Evolutionary conservation across 192 early-diverging fungal genomes (phyloP).

Genomic region (Lunasporangiospora selenospora): DNA sequence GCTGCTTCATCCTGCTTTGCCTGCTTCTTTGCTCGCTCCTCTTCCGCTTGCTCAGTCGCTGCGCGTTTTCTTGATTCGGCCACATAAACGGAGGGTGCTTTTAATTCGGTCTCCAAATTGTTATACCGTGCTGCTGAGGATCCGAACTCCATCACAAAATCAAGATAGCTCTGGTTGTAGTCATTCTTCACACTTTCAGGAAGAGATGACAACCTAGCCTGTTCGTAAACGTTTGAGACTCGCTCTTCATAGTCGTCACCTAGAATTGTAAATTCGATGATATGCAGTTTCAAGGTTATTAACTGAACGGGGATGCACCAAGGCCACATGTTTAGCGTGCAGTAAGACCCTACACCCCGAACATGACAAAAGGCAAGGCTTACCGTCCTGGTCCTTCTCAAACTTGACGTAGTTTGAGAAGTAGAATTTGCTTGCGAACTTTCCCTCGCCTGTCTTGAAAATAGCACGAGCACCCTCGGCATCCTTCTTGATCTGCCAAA

Average conservation of each 20-base stretch:
- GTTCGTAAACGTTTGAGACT: constrained; percentile 56
- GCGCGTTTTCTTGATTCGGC: constrained; percentile 50
- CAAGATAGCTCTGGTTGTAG: constrained; percentile 61
- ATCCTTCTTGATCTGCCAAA: constrained; percentile 53
- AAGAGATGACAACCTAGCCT: constrained; percentile 52
- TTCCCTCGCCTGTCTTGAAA: constrained; percentile 54
- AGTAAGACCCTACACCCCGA: too few relatives aligned
- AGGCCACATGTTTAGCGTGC: too few relatives aligned
- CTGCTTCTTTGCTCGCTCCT: constrained; percentile 18
- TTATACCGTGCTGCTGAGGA: constrained; percentile 51
- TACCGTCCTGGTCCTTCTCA: constrained; percentile 67
- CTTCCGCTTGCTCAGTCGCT: constrained; percentile 16
- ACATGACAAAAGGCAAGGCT: background rate
- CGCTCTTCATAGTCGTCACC: constrained; percentile 47
- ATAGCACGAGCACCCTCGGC: constrained; percentile 52
- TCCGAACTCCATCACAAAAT: constrained; percentile 62
- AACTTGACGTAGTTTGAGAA: constrained; percentile 66
- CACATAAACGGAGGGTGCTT: constrained; percentile 19
- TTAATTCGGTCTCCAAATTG: constrained; percentile 54
- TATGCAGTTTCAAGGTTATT: constrained; percentile 11
- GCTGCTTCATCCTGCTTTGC: constrained; percentile 5
- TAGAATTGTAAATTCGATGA: too few relatives aligned
- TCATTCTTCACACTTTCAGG: constrained; percentile 59
- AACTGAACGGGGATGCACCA: too few relatives aligned
- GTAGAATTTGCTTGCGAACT: constrained; percentile 59